A percentile compares a stretch with the other conserved stretches of the same genome.
These are phyloP conservation scores for Limnanthes douglasii DNA, from an alignment of 345 rosid species.

Conservation along the genomic window DNA sequence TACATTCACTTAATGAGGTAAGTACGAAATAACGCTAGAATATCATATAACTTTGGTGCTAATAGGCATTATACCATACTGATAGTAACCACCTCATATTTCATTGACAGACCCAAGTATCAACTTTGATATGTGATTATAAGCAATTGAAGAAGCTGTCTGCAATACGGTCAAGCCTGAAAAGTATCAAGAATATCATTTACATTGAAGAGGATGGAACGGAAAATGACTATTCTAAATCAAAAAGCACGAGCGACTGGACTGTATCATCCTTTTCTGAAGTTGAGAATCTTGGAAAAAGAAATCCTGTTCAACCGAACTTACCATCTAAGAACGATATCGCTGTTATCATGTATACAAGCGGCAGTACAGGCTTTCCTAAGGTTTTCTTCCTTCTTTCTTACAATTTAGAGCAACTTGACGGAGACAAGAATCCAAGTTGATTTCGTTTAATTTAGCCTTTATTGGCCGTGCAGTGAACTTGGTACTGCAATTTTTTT, in stretches of 20 bases:
- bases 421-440: too few relatives aligned
- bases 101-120: conserved; percentile 57
- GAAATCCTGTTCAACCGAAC: conserved; percentile 29
- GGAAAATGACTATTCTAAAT: conserved; percentile 17
- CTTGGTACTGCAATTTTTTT: too few relatives aligned
- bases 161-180: conserved; percentile 36
- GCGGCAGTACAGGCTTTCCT: conserved; percentile 91
- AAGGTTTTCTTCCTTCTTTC: conserved; percentile 33
- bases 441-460: too few relatives aligned
- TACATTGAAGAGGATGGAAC: conserved; percentile 52
- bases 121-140: conserved; percentile 69
- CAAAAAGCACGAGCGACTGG: conserved; percentile 22
- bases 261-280: conserved; percentile 54
- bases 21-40: too few relatives aligned
- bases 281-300: conserved; percentile 60
- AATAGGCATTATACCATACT: too few relatives aligned
- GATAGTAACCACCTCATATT: not conserved
- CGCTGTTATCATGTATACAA: conserved; percentile 87
- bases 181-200: conserved; percentile 44
- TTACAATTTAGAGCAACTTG: not conserved
- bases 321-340: conserved; percentile 55
- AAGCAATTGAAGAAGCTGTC: conserved; percentile 61
- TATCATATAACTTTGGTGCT: too few relatives aligned
- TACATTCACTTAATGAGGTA: conserved; percentile 84
- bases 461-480: too few relatives aligned